phyloP scores from a whole-genome alignment of 202 grass and related monocot species.

The Setaria italica region DNA sequence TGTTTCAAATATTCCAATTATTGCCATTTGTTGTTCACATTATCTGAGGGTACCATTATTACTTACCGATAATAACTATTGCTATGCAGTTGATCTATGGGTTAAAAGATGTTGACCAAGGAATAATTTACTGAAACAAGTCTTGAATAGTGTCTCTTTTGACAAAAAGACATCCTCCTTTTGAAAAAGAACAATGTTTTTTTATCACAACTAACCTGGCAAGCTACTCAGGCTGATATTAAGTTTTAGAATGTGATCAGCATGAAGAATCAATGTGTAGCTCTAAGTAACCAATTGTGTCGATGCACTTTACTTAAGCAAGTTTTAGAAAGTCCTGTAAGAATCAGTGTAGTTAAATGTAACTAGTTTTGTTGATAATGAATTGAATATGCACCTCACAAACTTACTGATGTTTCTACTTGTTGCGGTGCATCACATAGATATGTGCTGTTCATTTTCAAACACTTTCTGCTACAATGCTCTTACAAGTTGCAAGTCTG shows the following conservation, averaged over 20 bases:
- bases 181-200: not conserved
- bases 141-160: not conserved
- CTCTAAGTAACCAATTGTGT: not conserved
- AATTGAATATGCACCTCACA: not conserved
- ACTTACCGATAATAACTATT: not conserved
- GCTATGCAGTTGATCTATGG: not conserved
- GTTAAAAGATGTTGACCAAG: constrained; percentile 17
- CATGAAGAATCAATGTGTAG: not conserved
- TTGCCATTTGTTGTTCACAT: constrained; percentile 21
- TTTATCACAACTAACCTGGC: not conserved
- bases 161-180: not conserved
- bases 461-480: not conserved
- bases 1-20: constrained; percentile 16
- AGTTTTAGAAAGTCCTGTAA: constrained; percentile 14
- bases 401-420: constrained; percentile 1
- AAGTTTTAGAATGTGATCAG: constrained; percentile 1
- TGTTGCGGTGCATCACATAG: not conserved
- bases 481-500: not conserved
- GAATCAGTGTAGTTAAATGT: not conserved
- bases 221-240: not conserved
- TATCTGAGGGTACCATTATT: not conserved
- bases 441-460: constrained; percentile 6
- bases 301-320: not conserved
- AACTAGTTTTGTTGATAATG: not conserved
- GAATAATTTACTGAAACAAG: not conserved